A percentile compares a stretch with the other conserved stretches of the same genome.
Conservation (phyloP, 257 asterid genomes). For the Leptodermis oblonga region DNA sequence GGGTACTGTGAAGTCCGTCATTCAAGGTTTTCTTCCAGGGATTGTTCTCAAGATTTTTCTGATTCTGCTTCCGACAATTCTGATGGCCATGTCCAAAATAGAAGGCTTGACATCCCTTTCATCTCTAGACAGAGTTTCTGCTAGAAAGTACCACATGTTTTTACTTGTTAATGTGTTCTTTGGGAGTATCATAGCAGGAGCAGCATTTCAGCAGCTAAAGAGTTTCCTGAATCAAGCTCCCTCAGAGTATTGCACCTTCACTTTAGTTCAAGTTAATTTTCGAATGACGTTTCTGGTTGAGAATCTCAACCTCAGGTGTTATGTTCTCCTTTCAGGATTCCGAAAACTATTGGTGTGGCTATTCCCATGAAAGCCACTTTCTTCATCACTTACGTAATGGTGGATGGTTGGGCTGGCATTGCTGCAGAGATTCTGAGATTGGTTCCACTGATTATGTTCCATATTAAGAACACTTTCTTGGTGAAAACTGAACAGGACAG, state of each 20-base stretch:
- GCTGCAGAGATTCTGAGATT: slow-evolving; percentile 74
- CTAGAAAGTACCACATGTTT: slow-evolving; percentile 74
- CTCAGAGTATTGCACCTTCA: slow-evolving; percentile 40
- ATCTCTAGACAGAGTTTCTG: slow-evolving; percentile 62
- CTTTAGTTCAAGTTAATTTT: not conserved
- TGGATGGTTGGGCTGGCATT: slow-evolving; percentile 90
- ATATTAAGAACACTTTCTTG: slow-evolving; percentile 61
- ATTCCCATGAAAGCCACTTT: slow-evolving; percentile 89
- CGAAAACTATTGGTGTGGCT: slow-evolving; percentile 67
- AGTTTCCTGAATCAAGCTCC: slow-evolving; percentile 61
- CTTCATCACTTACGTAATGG: slow-evolving; percentile 82
- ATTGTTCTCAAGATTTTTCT: slow-evolving; percentile 64
- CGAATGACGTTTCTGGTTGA: not conserved
- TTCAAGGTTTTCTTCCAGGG: slow-evolving; percentile 95
- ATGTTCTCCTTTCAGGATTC: slow-evolving; percentile 51
- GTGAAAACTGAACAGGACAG: slow-evolving; percentile 65
- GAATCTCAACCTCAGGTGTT: too few relatives aligned
- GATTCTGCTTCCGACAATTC: slow-evolving; percentile 52
- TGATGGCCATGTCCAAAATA: slow-evolving; percentile 61
- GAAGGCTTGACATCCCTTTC: slow-evolving; percentile 74
- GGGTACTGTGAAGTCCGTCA: slow-evolving; percentile 39
- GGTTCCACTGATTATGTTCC: slow-evolving; percentile 59
- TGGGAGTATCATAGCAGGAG: slow-evolving; percentile 79
- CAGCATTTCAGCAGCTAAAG: slow-evolving; percentile 82
- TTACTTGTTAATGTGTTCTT: slow-evolving; percentile 74